phyloP scores from a whole-genome alignment of 1,284 basidiomycete species.

The Testicularia cyperi region DNA sequence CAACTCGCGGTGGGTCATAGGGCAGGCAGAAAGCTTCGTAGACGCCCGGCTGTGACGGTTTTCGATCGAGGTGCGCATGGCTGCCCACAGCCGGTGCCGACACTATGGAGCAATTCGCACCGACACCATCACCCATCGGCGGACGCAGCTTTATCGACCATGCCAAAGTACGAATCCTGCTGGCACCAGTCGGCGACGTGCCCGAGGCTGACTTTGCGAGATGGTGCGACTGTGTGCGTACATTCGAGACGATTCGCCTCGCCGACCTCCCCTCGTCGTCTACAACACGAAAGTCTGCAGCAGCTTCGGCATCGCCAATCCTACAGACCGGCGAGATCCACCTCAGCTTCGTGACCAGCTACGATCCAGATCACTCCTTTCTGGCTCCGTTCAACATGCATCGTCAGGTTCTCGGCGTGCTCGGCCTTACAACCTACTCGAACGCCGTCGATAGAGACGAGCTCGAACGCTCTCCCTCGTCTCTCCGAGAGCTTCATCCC shows the following conservation, averaged over 20 bases:
- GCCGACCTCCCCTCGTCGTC: constrained; percentile 42
- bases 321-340: constrained; percentile 53
- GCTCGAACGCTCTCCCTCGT: constrained; percentile 36
- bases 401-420: constrained; percentile 51
- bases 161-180: constrained; percentile 53
- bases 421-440: constrained; percentile 44
- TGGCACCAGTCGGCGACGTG: constrained; percentile 48
- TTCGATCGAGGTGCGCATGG: no score
- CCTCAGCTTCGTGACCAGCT: constrained; percentile 53
- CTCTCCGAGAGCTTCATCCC: constrained; percentile 47
- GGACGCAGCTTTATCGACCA: constrained; percentile 39
- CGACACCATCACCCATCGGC: constrained; percentile 33
- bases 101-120: constrained; percentile 5
- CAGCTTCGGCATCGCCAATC: constrained; percentile 21
- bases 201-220: constrained; percentile 46
- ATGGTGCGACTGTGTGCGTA: constrained; percentile 46
- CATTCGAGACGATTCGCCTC: constrained; percentile 44
- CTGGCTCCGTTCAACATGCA: constrained; percentile 56
- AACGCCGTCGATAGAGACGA: constrained; percentile 12
- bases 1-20: no score
- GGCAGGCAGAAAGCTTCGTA: no score
- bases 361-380: constrained; percentile 53
- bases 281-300: constrained; percentile 7
- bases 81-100: no score
- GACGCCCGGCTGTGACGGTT: no score